Base-by-base conservation (phyloP, 352 stramenopile species). In the Globisporangium parvum region DNA sequence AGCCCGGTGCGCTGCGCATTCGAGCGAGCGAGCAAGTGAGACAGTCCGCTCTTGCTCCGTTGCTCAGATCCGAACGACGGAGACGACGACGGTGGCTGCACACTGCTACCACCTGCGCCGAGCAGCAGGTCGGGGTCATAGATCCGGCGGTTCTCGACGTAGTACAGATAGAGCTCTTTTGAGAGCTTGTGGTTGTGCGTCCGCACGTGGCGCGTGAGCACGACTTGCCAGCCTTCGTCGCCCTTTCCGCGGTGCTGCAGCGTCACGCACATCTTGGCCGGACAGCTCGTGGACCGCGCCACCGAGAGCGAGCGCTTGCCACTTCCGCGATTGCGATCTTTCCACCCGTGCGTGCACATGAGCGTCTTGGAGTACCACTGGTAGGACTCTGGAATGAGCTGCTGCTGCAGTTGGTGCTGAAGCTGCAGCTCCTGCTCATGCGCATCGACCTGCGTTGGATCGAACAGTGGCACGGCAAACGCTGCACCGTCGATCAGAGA, bases 301-400 rank as follows among this genome's bases (percentile, higher is more conserved):
- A 80, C 75, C 2, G 75, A 71, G 11, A 75, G 72, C 3, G 73
- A 67, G n/a, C 80, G 78, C 61, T 91, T 91, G 0, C 80, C 78
- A 26, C 59, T 84, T 8, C 78, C 75, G 21, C 80, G 76, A 41
- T 83, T 69, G 9, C 80, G 76, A 42, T 84, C 67, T 58, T 89
- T 89, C 80, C 80, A 91, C 6, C 80, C 80, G 59, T 91, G 80
- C 6, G 80, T 91, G 50, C 80, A 91, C 65, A 86, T 85, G 37
- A 91, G 69, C 33, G 80, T 88, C 68, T 91, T 91, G 46, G 80
- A 91, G 53, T 91, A 91, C 80, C 80, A 91, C 47, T 75, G 71
- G 57, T 70, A 84, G 33, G 62, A 69, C 54, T 82, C 69, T 0
- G 80, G 80, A 42, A 91, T 88, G 57, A 88, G 57, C 51, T 66